Conservation (phyloP, 345 rosid genomes). For the Arabis alpina region DNA sequence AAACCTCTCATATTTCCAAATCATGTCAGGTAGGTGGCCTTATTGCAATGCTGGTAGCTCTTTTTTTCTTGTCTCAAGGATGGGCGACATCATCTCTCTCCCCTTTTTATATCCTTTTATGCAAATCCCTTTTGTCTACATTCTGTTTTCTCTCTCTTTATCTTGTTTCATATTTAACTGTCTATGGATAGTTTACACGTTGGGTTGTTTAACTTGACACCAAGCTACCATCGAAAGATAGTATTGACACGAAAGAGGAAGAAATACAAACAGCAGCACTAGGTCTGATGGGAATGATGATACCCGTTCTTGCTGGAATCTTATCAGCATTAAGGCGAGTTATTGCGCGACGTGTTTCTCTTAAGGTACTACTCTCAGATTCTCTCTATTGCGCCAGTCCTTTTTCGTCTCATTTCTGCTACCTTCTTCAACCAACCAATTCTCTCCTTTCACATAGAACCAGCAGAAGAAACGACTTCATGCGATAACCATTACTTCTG, state of each 20-base stretch:
- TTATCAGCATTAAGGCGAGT: conserved; percentile 92
- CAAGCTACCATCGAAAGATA: conserved; percentile 64
- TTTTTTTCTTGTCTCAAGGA: conserved; percentile 92
- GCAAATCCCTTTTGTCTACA: conserved; percentile 12
- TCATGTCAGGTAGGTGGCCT: conserved; percentile 85
- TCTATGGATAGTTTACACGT: conserved; percentile 22
- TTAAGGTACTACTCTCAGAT: conserved; percentile 62
- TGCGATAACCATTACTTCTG: conserved; percentile 85
- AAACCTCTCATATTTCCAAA: conserved; percentile 15
- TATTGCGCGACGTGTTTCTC: conserved; percentile 91
- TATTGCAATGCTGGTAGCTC: conserved; percentile 80
- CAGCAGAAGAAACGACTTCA: conserved; percentile 90
- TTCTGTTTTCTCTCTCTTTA: not conserved
- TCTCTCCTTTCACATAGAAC: conserved; percentile 55
- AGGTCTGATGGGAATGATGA: conserved; percentile 74
- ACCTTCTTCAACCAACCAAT: not conserved
- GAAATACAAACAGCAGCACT: conserved; percentile 56
- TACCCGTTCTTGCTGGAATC: conserved; percentile 94
- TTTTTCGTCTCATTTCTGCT: conserved; percentile 2
- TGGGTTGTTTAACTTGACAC: conserved; percentile 60
- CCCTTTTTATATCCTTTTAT: conserved; percentile 86
- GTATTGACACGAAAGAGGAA: conserved; percentile 43
- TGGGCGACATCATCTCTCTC: conserved; percentile 87
- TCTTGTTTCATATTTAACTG: conserved; percentile 13
- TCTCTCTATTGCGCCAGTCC: not conserved